These are phyloP conservation scores for Fusarium kyushuense DNA, from an alignment of 2,329 filamentous ascomycete genomes.

Conservation along the genomic window DNA sequence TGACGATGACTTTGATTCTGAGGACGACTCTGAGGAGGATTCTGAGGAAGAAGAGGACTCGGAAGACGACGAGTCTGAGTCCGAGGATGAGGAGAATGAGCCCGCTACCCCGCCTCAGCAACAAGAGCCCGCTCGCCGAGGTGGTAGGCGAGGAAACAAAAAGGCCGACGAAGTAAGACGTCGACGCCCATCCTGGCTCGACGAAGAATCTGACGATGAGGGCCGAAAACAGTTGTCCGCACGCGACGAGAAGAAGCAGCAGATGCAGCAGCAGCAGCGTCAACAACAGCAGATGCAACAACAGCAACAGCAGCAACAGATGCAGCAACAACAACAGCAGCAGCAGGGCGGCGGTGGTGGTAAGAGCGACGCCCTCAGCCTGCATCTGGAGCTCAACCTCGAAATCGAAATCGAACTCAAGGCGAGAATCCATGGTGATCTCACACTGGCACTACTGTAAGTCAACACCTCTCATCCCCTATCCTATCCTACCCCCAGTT, in stretches of 20 bases:
- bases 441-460: conserved; percentile 78
- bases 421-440: conserved; percentile 85
- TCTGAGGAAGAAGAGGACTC: conserved; percentile 32
- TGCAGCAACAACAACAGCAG: conserved; percentile 38
- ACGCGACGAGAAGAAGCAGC: conserved; percentile 1
- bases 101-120: conserved; percentile 43
- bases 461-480: conserved; percentile 32
- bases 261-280: conserved; percentile 19
- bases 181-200: conserved; percentile 42
- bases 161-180: conserved; percentile 31
- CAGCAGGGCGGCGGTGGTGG: conserved; percentile 35
- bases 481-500: background rate
- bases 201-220: conserved; percentile 43
- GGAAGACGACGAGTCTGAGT: conserved; percentile 41
- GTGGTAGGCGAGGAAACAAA: conserved; percentile 10
- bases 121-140: conserved; percentile 21
- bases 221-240: conserved; percentile 32
- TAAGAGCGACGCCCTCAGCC: conserved; percentile 63
- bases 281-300: conserved; percentile 37
- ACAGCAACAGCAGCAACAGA: conserved; percentile 35
- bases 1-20: conserved; percentile 35
- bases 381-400: conserved; percentile 82
- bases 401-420: conserved; percentile 89
- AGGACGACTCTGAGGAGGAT: conserved; percentile 37
- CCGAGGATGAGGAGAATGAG: conserved; percentile 44